phyloP scores from a whole-genome alignment of 805 yeast genomes.

The Cyberlindnera euphorbiiphila region DNA sequence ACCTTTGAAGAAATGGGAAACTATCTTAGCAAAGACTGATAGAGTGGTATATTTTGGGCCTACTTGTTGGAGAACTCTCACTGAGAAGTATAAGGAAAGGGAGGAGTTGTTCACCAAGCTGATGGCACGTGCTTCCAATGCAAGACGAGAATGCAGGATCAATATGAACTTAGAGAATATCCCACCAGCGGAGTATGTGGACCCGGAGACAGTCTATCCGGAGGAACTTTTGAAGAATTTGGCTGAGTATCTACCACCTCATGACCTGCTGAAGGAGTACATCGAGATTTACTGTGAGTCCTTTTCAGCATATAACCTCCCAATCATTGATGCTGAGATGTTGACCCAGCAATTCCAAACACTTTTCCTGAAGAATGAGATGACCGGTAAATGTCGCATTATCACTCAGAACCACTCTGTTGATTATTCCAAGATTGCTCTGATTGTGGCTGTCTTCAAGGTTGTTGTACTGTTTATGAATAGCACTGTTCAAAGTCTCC shows the following conservation, averaged over 20 bases:
- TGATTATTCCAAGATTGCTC: constrained; percentile 24
- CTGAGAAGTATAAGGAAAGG: constrained; percentile 5
- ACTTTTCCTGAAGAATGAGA: constrained; percentile 10
- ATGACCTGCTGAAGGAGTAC: constrained; percentile 15
- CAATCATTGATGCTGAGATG: constrained; percentile 16
- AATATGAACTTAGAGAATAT: constrained; percentile 14
- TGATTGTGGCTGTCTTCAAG: constrained; percentile 16
- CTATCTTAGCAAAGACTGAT: constrained; percentile 10
- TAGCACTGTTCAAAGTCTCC: background rate
- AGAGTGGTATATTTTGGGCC: constrained; percentile 21
- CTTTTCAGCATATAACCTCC: constrained; percentile 17
- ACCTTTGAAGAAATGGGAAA: constrained; percentile 9
- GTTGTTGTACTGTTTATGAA: constrained; percentile 9
- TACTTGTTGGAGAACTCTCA: constrained; percentile 21
- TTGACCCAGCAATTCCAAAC: constrained; percentile 19
- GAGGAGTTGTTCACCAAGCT: constrained; percentile 14
- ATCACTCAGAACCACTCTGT: constrained; percentile 8
- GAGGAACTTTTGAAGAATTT: constrained; percentile 15
- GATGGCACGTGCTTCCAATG: constrained; percentile 14
- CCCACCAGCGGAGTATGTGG: constrained; percentile 10
- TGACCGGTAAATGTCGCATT: constrained; percentile 10
- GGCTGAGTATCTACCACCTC: constrained; percentile 20
- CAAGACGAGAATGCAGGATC: constrained; percentile 23
- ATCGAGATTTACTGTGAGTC: constrained; percentile 16
- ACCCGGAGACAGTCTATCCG: constrained; percentile 9